Base-by-base conservation (phyloP, 148 eudicot species). In the Rhododendron ovatum region DNA sequence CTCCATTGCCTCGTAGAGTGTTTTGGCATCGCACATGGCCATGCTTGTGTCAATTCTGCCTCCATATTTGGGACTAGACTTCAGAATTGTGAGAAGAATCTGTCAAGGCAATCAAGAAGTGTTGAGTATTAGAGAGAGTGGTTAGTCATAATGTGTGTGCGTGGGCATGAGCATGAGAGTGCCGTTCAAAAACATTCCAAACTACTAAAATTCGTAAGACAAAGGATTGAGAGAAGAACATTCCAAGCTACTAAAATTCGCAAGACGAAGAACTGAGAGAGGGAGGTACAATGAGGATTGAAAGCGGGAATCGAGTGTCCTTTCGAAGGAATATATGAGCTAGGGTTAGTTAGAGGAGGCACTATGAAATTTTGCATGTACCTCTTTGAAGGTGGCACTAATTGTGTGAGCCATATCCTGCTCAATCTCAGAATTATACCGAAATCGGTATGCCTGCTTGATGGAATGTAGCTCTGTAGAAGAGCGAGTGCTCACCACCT, bases 11-110 rank as follows among this genome's bases (percentile, higher is more conserved):
- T 82, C 84, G 43, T 82, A 82, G 33, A 79, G 82, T 79, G 57
- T 79, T 17, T 79, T 79, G 57, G 84, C 84, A 24, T 82, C 84
- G 28, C 84, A 82, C 74, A 82, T 57, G 47, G 84, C 73, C 84
- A 82, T 82, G 51, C 84, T 82, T 69, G n/a, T 82, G 73, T 82
- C 73, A 59, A 82, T 45, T 82, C 73, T 82, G 71, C 84, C 84
- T 17, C 84, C 84, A 39, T 28, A 82, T 69, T 55, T 82, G 84
- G 73, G 47, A 82, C 7, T 57, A 11, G 84, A 65, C 71, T 65
- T 65, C 14, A 65, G 28, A 65, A 65, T 24, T n/a, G 71, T 3
- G 71, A 65, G 71, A 65, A 65, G 71, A n/a, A 65, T 63, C 71
- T 65, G 71, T 24, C 71, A 24, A 8, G 71, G 30, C 71, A 24